Percentiles rank a stretch among this genome's conserved stretches.
Evolutionary conservation across 164 flowering plant genomes (phyloP).

Genomic region (Aristolochia contorta): DNA sequence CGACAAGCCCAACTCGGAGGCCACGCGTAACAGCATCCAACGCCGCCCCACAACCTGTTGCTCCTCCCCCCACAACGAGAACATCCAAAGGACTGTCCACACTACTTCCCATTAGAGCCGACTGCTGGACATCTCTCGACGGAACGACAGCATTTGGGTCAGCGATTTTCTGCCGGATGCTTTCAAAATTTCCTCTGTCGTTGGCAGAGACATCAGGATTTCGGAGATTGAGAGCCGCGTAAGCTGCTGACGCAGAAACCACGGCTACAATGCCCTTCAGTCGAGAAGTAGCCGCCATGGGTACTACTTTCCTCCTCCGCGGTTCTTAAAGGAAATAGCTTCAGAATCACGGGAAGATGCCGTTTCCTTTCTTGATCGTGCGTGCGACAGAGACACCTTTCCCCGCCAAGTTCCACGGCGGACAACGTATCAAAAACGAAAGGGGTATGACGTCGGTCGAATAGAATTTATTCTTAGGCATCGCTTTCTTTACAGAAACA

Average conservation of each 20-base stretch:
- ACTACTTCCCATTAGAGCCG: constrained; percentile 55
- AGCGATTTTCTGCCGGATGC: constrained; percentile 31
- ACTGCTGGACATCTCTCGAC: constrained; percentile 45
- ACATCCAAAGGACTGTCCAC: constrained; percentile 67
- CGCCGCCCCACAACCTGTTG: constrained; percentile 91
- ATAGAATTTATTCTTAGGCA: no score
- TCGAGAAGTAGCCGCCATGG: constrained; percentile 30
- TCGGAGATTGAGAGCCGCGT: constrained; percentile 16
- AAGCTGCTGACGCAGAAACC: constrained; percentile 34
- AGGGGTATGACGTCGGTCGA: no score
- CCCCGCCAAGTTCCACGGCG: no score
- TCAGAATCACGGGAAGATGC: no score
- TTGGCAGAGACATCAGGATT: constrained; percentile 27
- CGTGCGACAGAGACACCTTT: no score
- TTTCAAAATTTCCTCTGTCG: constrained; percentile 37
- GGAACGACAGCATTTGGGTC: constrained; percentile 57
- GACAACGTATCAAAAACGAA: no score
- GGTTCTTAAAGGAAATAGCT: no score
- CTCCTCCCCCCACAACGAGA: constrained; percentile 92
- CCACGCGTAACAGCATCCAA: constrained; percentile 85
- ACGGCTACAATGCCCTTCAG: constrained; percentile 45
- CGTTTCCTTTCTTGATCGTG: no score
- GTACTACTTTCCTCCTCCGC: no score
- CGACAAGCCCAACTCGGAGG: constrained; percentile 90
- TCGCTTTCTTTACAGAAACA: no score